A percentile compares a stretch with the other conserved stretches of the same genome.
Conservation (phyloP, 305 asterid species). For the Rubia peregrina region DNA sequence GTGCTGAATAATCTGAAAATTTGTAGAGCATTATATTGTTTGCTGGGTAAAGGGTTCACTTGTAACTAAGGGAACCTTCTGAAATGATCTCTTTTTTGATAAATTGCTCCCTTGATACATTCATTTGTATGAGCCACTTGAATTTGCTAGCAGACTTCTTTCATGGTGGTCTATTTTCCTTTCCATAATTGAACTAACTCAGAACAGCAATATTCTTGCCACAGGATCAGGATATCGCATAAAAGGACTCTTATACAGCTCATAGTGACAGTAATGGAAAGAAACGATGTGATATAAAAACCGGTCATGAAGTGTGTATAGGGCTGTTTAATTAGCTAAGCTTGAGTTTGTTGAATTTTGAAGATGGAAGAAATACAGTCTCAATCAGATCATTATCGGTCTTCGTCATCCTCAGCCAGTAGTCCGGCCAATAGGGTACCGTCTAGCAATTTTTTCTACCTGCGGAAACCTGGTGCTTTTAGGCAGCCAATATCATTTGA, state of each 20-base stretch:
- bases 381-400: conserved; percentile 86
- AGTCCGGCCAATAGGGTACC: conserved; percentile 95
- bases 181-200: neutral
- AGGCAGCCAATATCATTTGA: conserved; percentile 94
- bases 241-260: neutral
- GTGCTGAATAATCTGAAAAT: conserved; percentile 5
- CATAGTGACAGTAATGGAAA: neutral
- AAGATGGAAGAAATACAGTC: conserved; percentile 95
- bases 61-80: neutral
- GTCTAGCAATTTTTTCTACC: conserved; percentile 90
- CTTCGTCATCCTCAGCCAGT: conserved; percentile 94
- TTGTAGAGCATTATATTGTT: neutral
- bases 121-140: neutral
- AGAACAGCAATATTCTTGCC: neutral
- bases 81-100: neutral
- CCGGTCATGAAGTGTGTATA: neutral
- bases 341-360: conserved; percentile 5
- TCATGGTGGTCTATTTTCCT: neutral
- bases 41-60: conserved; percentile 4
- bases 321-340: conserved; percentile 6
- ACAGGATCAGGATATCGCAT: neutral
- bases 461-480: conserved; percentile 71
- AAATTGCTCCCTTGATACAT: neutral
- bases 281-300: neutral
- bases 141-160: neutral